Evolutionary conservation across 306 rosid species (phyloP).

Genomic region (Dalbergia oliveri): DNA sequence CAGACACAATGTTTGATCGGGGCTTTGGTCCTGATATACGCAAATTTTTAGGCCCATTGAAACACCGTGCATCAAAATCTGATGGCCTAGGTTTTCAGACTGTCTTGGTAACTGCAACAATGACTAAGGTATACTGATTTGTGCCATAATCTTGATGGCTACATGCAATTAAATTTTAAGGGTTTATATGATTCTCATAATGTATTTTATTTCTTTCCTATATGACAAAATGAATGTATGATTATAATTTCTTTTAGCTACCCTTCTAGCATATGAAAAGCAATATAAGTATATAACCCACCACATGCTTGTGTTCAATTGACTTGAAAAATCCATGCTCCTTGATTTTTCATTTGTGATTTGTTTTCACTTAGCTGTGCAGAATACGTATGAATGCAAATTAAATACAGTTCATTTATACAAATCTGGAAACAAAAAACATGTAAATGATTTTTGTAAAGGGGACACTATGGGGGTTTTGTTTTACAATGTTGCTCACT

Average conservation of each 20-base stretch:
- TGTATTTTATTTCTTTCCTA: slow-evolving; percentile 25
- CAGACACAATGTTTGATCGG: slow-evolving; percentile 97
- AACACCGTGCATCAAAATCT: slow-evolving; percentile 70
- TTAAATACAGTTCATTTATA: not conserved
- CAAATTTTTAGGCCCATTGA: slow-evolving; percentile 83
- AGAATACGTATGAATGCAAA: slow-evolving; percentile 7
- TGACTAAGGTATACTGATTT: slow-evolving; percentile 73
- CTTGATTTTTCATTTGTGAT: not conserved
- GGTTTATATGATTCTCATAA: slow-evolving; percentile 11
- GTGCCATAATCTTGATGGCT: slow-evolving; percentile 39
- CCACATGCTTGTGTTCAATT: slow-evolving; percentile 25
- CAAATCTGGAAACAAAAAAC: not conserved
- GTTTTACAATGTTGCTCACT: not conserved
- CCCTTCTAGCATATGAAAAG: not conserved
- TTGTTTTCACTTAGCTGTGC: not conserved
- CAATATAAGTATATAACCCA: not conserved
- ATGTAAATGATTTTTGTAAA: not conserved
- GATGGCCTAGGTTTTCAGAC: slow-evolving; percentile 86
- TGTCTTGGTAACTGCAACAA: slow-evolving; percentile 91
- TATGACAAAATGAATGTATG: not conserved
- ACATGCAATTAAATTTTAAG: slow-evolving; percentile 22
- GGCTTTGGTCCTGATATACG: slow-evolving; percentile 98
- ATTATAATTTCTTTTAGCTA: not conserved
- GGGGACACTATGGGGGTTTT: not conserved
- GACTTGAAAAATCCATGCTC: not conserved